A percentile compares a stretch with the other conserved stretches of the same genome.
phyloP scores from a whole-genome alignment of 495 filamentous ascomycete species.

The Penicillium coffeae region DNA sequence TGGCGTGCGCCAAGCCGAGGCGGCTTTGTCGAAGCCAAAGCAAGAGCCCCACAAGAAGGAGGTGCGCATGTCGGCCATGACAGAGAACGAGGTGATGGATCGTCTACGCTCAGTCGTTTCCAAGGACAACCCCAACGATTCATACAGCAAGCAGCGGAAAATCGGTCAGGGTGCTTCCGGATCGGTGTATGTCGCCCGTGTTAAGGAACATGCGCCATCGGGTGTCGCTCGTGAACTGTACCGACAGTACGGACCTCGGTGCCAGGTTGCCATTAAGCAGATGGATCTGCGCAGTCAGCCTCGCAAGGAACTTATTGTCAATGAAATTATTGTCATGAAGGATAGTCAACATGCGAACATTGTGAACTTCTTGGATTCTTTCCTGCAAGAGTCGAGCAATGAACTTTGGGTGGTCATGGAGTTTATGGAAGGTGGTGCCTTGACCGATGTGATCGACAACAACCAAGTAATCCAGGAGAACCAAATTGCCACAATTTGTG shows the following conservation, averaged over 20 bases:
- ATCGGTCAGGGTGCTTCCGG: constrained; percentile 97
- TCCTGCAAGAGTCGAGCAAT: constrained; percentile 84
- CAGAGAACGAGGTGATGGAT: constrained; percentile 94
- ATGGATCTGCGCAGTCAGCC: constrained; percentile 98
- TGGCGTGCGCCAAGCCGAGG: constrained; percentile 75
- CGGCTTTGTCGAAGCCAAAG: constrained; percentile 68
- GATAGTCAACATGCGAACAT: constrained; percentile 97
- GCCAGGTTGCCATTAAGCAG: constrained; percentile 96
- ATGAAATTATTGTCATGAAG: constrained; percentile 99
- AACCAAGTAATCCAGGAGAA: constrained; percentile 87
- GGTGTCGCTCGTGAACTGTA: constrained; percentile 62
- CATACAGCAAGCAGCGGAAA: constrained; percentile 98
- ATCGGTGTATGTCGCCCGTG: constrained; percentile 94
- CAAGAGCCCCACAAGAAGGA: constrained; percentile 74
- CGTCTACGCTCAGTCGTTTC: constrained; percentile 89
- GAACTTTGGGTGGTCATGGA: constrained; percentile 99
- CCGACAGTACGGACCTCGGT: constrained; percentile 62
- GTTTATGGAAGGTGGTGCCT: constrained; percentile 96
- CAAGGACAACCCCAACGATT: constrained; percentile 82
- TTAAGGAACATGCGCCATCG: constrained; percentile 70
- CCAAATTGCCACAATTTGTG: constrained; percentile 95
- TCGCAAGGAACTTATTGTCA: constrained; percentile 96
- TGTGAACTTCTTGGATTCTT: constrained; percentile 97
- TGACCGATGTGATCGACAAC: constrained; percentile 98
- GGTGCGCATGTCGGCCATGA: constrained; percentile 95